Conservation (phyloP, 352 stramenopile genomes). For the Globisporangium recalcitrans region DNA sequence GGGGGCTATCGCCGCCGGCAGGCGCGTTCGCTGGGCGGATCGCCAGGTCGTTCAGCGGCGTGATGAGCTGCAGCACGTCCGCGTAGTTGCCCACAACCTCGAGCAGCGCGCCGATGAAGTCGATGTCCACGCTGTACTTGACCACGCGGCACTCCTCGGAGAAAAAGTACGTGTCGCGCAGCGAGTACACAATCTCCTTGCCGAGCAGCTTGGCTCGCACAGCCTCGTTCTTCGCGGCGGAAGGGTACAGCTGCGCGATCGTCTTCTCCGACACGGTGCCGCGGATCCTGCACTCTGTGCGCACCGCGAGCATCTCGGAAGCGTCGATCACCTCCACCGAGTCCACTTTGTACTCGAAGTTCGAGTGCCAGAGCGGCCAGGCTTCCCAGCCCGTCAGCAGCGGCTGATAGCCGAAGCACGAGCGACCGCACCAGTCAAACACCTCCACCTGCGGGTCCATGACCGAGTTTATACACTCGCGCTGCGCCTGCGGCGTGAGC, state of each 20-base stretch:
- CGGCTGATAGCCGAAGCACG: conserved; percentile 23
- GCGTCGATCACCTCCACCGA: conserved; percentile 32
- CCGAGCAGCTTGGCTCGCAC: conserved; percentile 27
- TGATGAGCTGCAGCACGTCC: conserved; percentile 32
- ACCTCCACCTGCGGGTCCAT: conserved; percentile 39
- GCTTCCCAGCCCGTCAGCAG: conserved; percentile 37
- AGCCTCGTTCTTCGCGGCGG: conserved; percentile 20
- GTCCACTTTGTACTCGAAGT: conserved; percentile 31
- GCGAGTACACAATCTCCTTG: conserved; percentile 34
- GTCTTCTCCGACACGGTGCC: conserved; percentile 34
- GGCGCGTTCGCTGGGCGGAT: conserved; percentile 16
- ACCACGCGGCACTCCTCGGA: conserved; percentile 30
- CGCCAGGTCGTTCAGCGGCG: conserved; percentile 31
- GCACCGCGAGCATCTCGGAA: conserved; percentile 27
- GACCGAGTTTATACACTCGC: conserved; percentile 36
- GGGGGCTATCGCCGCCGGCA: background rate
- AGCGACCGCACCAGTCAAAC: conserved; percentile 39
- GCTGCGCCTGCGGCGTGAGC: conserved; percentile 26
- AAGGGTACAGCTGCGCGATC: conserved; percentile 37
- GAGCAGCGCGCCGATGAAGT: conserved; percentile 32
- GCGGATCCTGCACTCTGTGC: conserved; percentile 28
- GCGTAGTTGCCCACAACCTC: conserved; percentile 27
- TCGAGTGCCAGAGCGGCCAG: conserved; percentile 35
- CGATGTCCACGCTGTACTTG: conserved; percentile 42
- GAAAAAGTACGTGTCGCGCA: conserved; percentile 45